Evolutionary conservation across 495 filamentous ascomycete genomes (phyloP).

Genomic region (Filosporella fistucella): DNA sequence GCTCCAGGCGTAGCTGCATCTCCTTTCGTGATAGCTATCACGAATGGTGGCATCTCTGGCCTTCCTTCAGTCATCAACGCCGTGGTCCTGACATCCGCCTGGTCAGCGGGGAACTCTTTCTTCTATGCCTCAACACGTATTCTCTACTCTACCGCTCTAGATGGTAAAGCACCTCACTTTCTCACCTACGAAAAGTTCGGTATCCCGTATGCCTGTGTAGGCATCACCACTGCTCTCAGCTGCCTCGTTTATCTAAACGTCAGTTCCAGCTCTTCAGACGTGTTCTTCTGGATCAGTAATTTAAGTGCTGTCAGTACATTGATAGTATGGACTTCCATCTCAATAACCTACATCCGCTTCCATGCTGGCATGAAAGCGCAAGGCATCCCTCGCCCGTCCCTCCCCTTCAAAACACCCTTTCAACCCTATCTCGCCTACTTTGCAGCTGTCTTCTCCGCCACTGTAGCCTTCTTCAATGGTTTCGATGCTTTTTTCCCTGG

Average conservation of each 20-base stretch:
- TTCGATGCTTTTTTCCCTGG: too few species aligned
- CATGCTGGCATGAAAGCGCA: constrained; percentile 38
- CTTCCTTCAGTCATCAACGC: constrained; percentile 59
- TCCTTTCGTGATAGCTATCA: constrained; percentile 66
- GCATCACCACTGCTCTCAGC: constrained; percentile 43
- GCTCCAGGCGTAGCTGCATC: constrained; percentile 54
- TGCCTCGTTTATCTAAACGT: constrained; percentile 53
- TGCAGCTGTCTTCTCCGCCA: not conserved
- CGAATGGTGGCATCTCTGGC: constrained; percentile 54
- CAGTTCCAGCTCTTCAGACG: constrained; percentile 39
- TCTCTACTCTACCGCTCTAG: constrained; percentile 56
- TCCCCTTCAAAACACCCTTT: constrained; percentile 35
- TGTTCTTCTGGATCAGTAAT: constrained; percentile 56
- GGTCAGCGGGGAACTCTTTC: constrained; percentile 63
- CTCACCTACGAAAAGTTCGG: constrained; percentile 54
- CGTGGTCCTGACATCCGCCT: constrained; percentile 65
- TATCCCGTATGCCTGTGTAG: constrained; percentile 51
- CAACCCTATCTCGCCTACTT: constrained; percentile 53
- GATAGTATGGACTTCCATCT: constrained; percentile 43
- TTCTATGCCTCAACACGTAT: constrained; percentile 56
- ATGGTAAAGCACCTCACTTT: constrained; percentile 50
- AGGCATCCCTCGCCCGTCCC: constrained; percentile 40
- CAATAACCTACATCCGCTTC: constrained; percentile 10
- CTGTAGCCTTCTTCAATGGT: too few species aligned
- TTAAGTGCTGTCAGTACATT: constrained; percentile 50